Percentiles rank a stretch among this genome's conserved stretches.
Evolutionary conservation across 306 rosid species (phyloP).

Genomic region (Ormosia emarginata): DNA sequence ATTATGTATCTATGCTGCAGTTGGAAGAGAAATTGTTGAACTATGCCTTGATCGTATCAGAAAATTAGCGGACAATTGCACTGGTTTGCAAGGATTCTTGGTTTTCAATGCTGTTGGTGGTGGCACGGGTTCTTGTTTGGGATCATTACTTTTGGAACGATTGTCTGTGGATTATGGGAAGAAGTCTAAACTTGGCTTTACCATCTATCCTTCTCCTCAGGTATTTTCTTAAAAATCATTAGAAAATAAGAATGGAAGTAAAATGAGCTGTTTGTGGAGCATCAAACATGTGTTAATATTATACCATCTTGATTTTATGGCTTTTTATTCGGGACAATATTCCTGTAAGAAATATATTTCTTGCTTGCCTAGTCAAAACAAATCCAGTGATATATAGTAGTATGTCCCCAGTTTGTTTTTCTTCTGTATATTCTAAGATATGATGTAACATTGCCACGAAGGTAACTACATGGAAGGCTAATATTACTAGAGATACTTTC

Average conservation of each 20-base stretch:
- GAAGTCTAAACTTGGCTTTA: slow-evolving; percentile 71
- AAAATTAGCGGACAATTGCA: slow-evolving; percentile 72
- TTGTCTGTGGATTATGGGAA: slow-evolving; percentile 75
- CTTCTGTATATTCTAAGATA: background rate
- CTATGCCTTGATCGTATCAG: slow-evolving; percentile 73
- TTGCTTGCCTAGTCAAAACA: background rate
- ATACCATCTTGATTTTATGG: background rate
- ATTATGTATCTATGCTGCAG: slow-evolving; percentile 41
- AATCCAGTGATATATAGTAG: background rate
- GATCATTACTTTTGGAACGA: slow-evolving; percentile 69
- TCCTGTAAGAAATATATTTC: background rate
- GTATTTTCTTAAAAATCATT: slow-evolving; percentile 25
- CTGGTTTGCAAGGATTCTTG: slow-evolving; percentile 78
- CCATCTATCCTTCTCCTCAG: slow-evolving; percentile 82
- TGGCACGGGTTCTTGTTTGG: slow-evolving; percentile 84
- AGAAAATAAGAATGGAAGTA: background rate
- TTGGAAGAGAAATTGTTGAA: slow-evolving; percentile 70
- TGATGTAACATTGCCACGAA: background rate
- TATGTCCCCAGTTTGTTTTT: background rate
- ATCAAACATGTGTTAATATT: background rate
- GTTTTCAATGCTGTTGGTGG: slow-evolving; percentile 84
- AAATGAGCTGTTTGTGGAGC: background rate
- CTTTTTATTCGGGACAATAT: background rate
- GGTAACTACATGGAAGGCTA: background rate
- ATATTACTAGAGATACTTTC: background rate